These are phyloP conservation scores for Tilletia indica DNA, from an alignment of 1,284 basidiomycete species.

Conservation along the genomic window DNA sequence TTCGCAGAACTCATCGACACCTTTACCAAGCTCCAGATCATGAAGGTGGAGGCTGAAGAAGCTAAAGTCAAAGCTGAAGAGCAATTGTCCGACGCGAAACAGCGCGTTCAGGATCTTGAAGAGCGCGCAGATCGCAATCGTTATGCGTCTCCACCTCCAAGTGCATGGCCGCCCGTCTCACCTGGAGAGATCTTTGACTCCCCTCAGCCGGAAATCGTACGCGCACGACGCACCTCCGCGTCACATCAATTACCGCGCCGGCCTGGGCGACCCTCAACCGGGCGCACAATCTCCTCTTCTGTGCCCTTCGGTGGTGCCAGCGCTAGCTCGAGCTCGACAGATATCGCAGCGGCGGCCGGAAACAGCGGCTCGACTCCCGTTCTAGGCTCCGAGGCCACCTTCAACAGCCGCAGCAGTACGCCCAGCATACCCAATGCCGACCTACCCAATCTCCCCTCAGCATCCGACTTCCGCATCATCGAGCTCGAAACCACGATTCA, in stretches of 20 bases:
- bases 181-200: background rate
- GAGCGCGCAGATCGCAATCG: background rate
- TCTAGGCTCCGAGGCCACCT: background rate
- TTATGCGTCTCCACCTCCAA: slow-evolving; percentile 1
- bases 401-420: slow-evolving; percentile 7
- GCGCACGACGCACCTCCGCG: background rate
- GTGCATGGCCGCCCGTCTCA: slow-evolving; percentile 1
- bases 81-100: background rate
- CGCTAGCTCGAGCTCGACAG: slow-evolving; percentile 3
- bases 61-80: background rate
- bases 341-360: background rate
- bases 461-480: background rate
- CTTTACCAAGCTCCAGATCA: slow-evolving; percentile 4
- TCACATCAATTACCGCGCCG: slow-evolving; percentile 10
- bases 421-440: background rate
- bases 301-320: background rate
- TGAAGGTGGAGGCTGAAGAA: slow-evolving; percentile 14
- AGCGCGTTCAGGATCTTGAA: slow-evolving; percentile 2
- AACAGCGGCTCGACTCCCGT: slow-evolving; percentile 2
- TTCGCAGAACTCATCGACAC: slow-evolving; percentile 11
- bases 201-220: background rate
- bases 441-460: background rate
- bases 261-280: background rate
- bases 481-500: background rate
- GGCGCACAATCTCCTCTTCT: background rate